phyloP scores from a whole-genome alignment of 2,329 filamentous ascomycete species.

The Diaporthe humulicola region DNA sequence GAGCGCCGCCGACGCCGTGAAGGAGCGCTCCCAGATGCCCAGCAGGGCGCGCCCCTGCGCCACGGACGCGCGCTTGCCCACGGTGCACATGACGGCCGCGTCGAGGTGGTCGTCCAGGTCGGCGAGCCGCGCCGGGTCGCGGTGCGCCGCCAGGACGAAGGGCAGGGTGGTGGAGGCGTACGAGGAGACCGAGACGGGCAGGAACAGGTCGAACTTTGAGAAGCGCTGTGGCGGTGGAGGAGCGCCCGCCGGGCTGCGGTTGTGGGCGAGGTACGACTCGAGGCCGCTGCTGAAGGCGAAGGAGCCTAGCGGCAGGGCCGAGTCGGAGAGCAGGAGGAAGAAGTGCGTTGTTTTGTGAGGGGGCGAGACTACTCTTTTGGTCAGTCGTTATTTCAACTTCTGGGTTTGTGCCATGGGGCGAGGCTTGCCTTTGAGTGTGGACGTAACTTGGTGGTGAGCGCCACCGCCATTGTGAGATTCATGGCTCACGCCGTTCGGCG shows the following conservation, averaged over 20 bases:
- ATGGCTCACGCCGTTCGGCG: slow-evolving; percentile 41
- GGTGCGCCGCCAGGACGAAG: slow-evolving; percentile 78
- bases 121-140: slow-evolving; percentile 63
- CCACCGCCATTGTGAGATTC: slow-evolving; percentile 40
- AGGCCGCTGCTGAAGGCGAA: slow-evolving; percentile 89
- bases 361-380: slow-evolving; percentile 30
- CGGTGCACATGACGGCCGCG: slow-evolving; percentile 82
- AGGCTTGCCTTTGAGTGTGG: slow-evolving; percentile 1
- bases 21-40: slow-evolving; percentile 81
- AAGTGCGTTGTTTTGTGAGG: slow-evolving; percentile 67
- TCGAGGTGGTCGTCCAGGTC: slow-evolving; percentile 81
- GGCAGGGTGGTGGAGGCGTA: slow-evolving; percentile 81
- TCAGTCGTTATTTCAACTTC: slow-evolving; percentile 21
- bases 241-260: slow-evolving; percentile 46
- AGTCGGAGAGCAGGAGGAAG: slow-evolving; percentile 83
- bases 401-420: background rate
- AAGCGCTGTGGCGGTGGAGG: slow-evolving; percentile 45
- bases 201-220: slow-evolving; percentile 73
- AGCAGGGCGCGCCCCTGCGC: slow-evolving; percentile 83
- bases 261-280: slow-evolving; percentile 85
- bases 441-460: slow-evolving; percentile 41
- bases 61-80: slow-evolving; percentile 80
- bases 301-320: slow-evolving; percentile 84
- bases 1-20: slow-evolving; percentile 56
- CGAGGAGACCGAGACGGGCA: slow-evolving; percentile 77